phyloP scores from a whole-genome alignment of 192 early-diverging fungal species.

The Podochytrium sp. region DNA sequence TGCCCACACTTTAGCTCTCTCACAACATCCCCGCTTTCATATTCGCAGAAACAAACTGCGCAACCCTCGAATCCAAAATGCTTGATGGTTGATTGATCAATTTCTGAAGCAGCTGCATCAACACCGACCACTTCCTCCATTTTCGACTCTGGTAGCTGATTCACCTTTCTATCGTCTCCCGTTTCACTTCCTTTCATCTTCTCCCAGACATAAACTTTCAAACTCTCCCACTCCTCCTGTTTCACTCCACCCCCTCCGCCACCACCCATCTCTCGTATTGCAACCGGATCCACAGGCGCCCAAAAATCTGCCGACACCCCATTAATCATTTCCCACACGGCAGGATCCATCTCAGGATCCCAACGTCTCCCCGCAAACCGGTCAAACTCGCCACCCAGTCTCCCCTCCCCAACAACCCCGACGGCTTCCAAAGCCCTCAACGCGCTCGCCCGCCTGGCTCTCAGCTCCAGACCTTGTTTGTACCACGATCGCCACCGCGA shows the following conservation, averaged over 20 bases:
- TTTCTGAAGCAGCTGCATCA: neutral
- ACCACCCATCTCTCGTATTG: neutral
- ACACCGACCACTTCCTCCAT: neutral
- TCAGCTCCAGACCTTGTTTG: neutral
- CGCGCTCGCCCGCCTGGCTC: neutral
- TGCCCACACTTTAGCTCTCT: slow-evolving; percentile 18
- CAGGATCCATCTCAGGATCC: slow-evolving; percentile 9
- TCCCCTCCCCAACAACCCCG: neutral
- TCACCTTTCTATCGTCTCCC: neutral
- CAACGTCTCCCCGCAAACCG: neutral
- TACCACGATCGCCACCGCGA: slow-evolving; percentile 15
- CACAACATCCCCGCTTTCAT: slow-evolving; percentile 10
- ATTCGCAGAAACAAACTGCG: slow-evolving; percentile 23
- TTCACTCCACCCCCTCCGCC: neutral
- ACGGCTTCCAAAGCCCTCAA: neutral
- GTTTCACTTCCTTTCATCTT: neutral
- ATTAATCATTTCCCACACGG: slow-evolving; percentile 5
- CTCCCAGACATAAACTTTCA: neutral
- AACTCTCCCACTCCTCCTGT: slow-evolving; percentile 16
- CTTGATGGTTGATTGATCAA: too few species aligned
- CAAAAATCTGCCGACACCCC: slow-evolving; percentile 3
- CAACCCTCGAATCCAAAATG: neutral
- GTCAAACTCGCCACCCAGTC: neutral
- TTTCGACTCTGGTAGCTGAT: neutral
- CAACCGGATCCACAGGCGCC: slow-evolving; percentile 18